Percentiles rank a stretch among this genome's conserved stretches.
Conservation (phyloP, 345 rosid genomes). For the Citrus inodora region DNA sequence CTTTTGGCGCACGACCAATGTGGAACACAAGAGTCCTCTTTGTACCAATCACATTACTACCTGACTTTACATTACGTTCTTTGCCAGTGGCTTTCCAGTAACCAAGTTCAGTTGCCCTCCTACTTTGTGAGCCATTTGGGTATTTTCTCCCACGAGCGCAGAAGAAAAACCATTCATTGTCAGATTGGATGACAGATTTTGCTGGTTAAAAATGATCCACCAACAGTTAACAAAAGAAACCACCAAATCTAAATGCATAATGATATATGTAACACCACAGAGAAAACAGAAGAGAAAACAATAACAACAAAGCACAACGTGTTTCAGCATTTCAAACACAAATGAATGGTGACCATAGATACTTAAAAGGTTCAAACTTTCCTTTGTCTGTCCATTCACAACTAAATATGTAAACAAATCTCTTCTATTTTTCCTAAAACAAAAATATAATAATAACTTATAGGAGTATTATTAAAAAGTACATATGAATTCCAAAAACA, state of each 20-base stretch:
- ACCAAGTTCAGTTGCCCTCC: slow-evolving; percentile 72
- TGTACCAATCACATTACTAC: slow-evolving; percentile 56
- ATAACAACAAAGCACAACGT: background rate
- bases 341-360: background rate
- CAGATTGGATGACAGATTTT: slow-evolving; percentile 61
- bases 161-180: slow-evolving; percentile 90
- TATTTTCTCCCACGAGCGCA: slow-evolving; percentile 84
- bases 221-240: slow-evolving; percentile 8
- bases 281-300: background rate
- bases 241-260: background rate
- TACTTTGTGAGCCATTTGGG: slow-evolving; percentile 80
- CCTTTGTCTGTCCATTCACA: background rate
- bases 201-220: slow-evolving; percentile 29
- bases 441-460: background rate
- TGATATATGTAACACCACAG: background rate
- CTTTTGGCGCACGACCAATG: slow-evolving; percentile 81
- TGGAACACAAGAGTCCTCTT: slow-evolving; percentile 95
- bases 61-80: slow-evolving; percentile 69
- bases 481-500: too few species aligned
- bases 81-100: slow-evolving; percentile 97
- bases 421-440: background rate
- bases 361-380: background rate
- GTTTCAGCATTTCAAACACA: background rate
- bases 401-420: background rate
- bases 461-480: too few species aligned